Percentiles rank a stretch among this genome's conserved stretches.
These are phyloP conservation scores for Aspergillus aculeatinus DNA, from an alignment of 2,329 filamentous ascomycete species.

Conservation along the genomic window DNA sequence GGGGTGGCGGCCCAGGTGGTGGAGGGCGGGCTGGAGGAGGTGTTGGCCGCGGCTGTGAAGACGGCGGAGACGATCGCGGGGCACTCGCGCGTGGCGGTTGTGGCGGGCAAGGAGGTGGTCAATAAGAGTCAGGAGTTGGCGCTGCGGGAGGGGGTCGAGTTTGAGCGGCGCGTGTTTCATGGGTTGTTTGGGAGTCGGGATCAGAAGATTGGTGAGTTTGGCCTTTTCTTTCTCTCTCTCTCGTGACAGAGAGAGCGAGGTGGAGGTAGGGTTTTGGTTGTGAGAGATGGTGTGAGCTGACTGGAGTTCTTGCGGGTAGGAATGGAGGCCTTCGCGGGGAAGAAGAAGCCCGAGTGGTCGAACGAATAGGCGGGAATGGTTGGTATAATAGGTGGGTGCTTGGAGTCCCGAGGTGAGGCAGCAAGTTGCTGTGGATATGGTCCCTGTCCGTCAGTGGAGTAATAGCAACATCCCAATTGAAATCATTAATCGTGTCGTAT, in stretches of 20 bases:
- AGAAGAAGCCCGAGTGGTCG: conserved; percentile 81
- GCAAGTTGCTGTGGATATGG: not conserved
- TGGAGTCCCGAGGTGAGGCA: not conserved
- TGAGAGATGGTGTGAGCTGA: not conserved
- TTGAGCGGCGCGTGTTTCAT: conserved; percentile 91
- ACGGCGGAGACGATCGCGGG: conserved; percentile 88
- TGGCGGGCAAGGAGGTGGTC: conserved; percentile 95
- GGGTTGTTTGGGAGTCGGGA: conserved; percentile 89
- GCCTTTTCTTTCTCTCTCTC: not conserved
- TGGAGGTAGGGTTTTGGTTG: not conserved
- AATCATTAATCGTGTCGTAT: conserved; percentile 18
- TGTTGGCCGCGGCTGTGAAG: conserved; percentile 76
- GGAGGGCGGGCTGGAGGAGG: conserved; percentile 69
- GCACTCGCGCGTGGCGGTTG: conserved; percentile 81
- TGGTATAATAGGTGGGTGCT: not conserved
- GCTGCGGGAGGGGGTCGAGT: conserved; percentile 88
- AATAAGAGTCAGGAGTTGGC: conserved; percentile 96
- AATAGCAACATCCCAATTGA: not conserved
- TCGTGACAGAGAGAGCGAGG: too few species aligned
- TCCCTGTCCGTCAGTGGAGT: not conserved
- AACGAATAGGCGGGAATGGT: too few species aligned
- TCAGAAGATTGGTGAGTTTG: conserved; percentile 79
- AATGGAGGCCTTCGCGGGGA: conserved; percentile 92
- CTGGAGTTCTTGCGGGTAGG: conserved; percentile 37
- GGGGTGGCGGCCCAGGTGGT: conserved; percentile 84